A percentile compares a stretch with the other conserved stretches of the same genome.
phyloP scores from a whole-genome alignment of 257 asterid genomes.

The Ballota nigra region DNA sequence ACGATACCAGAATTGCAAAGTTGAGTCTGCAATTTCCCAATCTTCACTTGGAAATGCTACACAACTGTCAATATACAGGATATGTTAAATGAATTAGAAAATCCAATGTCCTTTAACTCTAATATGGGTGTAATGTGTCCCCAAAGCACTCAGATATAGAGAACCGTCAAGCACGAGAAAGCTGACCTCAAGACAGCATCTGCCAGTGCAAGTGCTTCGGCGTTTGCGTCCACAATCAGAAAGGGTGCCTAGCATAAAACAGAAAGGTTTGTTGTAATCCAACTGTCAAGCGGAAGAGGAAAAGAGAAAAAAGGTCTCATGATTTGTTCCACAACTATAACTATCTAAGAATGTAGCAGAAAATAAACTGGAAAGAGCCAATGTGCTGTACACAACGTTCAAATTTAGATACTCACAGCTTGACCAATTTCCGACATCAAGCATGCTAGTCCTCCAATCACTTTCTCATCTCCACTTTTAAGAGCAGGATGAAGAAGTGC shows the following conservation, averaged over 20 bases:
- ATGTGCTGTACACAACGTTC: not conserved
- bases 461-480: conserved; percentile 69
- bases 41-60: conserved; percentile 76
- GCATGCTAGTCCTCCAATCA: conserved; percentile 75
- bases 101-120: conserved; percentile 1
- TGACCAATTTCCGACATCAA: conserved; percentile 94
- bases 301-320: not conserved
- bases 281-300: not conserved
- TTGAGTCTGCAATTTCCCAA: conserved; percentile 90
- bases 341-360: conserved; percentile 3
- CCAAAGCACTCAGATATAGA: not conserved
- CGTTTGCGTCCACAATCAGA: conserved; percentile 63
- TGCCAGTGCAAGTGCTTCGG: conserved; percentile 68
- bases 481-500: conserved; percentile 78
- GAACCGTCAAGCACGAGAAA: conserved; percentile 20
- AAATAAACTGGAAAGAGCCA: conserved; percentile 7
- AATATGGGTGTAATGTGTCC: conserved; percentile 1
- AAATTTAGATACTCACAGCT: conserved; percentile 58
- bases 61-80: conserved; percentile 55
- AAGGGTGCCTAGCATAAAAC: conserved; percentile 61
- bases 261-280: conserved; percentile 13
- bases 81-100: conserved; percentile 20
- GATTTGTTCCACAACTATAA: conserved; percentile 1
- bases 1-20: conserved; percentile 81
- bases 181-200: conserved; percentile 78